phyloP scores from a whole-genome alignment of 1,139 yeast species.

The Saccharomyces hybrid region DNA sequence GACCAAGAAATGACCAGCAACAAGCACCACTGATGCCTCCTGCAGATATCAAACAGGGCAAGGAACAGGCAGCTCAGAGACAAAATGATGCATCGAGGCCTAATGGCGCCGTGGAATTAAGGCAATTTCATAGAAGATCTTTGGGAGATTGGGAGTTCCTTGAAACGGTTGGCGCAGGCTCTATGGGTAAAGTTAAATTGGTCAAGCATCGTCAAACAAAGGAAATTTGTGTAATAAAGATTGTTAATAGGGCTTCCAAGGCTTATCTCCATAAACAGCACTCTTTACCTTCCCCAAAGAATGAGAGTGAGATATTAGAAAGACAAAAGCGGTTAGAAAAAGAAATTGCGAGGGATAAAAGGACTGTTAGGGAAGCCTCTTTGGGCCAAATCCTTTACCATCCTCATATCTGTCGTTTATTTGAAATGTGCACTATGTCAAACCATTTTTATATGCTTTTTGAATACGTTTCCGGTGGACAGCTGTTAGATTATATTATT shows the following conservation, averaged over 20 bases:
- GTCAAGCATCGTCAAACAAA: conserved; percentile 79
- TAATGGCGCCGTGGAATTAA: conserved; percentile 22
- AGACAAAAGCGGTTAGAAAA: conserved; percentile 72
- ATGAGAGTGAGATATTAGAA: conserved; percentile 50
- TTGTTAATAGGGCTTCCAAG: conserved; percentile 74
- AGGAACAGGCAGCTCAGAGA: conserved; percentile 3
- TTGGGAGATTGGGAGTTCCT: conserved; percentile 97
- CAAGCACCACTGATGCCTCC: conserved; percentile 28
- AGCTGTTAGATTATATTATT: conserved; percentile 93
- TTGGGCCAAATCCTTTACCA: conserved; percentile 84
- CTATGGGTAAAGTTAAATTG: conserved; percentile 97
- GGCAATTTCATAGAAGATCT: conserved; percentile 74
- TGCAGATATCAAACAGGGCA: conserved; percentile 17
- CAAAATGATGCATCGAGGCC: neutral
- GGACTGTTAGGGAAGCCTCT: conserved; percentile 94
- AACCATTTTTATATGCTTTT: conserved; percentile 95
- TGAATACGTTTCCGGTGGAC: conserved; percentile 97
- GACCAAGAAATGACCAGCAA: conserved; percentile 34
- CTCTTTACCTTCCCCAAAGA: conserved; percentile 56
- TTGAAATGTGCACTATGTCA: conserved; percentile 94
- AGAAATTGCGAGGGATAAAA: conserved; percentile 82
- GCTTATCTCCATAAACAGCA: conserved; percentile 71
- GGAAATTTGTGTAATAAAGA: conserved; percentile 82
- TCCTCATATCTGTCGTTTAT: conserved; percentile 84
- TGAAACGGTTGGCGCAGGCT: conserved; percentile 95